Evolutionary conservation across 257 asterid genomes (phyloP), one percentile per base, ranked within the genome.

Genomic region (Solanum ahanhuiri): DNA sequence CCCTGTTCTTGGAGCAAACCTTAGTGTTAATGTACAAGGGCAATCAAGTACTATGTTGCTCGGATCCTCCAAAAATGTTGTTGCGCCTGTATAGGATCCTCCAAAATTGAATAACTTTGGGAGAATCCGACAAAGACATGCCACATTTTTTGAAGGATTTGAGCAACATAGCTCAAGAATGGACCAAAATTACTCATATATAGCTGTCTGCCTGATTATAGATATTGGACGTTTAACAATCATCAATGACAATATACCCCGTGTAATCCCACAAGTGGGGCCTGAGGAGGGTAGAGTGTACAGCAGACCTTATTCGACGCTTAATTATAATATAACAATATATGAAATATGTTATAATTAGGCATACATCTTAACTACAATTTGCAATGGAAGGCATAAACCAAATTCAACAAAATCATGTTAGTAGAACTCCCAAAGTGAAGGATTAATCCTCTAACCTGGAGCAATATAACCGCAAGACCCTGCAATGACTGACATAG

Each of bases 381-480:
- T 43, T 14, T 45, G 83, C 6, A 77, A 43, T 76, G 10, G 3
- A 4, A 64, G 34, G 35, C 35, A 64, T 64, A 64, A 23, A 75
- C 7, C 57, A 10, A 4, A 2, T 73, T 35, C 54, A 72, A 72
- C 6, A 37, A 30, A 39, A 77, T 43, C 64, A 43, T 25, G 70
- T n/a, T 60, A n/a, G 12, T 60, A 60, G 22, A 85, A 71, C 54
- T 45, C 25, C 66, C 37, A 45, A 79, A 28, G 25, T 79, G 84
- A 15, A 33, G 45, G 69, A 34, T 83, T 76, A 48, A 39, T 82
- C 33, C 4, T 76, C 57, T 77, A 17, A 96, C 99, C 99, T 89
- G 99, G 99, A 15, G 99, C 99, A 83, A 96, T 96, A 88, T 96
- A 96, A 18, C 99, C 99, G 69, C 98, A 93, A 83, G 99, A 96